Conservation (phyloP, 352 stramenopile species). For the Phytophthora sojae region DNA sequence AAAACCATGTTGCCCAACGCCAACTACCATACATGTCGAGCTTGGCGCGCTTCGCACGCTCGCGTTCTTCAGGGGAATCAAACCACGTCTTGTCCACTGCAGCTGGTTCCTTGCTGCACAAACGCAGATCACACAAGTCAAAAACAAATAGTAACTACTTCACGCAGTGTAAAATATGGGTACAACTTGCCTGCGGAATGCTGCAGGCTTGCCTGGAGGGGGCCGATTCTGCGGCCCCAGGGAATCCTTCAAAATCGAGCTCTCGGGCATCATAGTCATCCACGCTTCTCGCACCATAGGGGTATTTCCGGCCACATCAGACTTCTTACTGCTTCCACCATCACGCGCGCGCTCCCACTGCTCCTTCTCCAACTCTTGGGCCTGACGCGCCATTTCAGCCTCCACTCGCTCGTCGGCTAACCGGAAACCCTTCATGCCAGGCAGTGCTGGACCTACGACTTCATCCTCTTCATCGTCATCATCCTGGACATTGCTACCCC, state of each 20-base stretch:
- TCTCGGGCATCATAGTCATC: constrained; percentile 89
- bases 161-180: background rate
- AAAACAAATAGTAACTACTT: constrained; percentile 1
- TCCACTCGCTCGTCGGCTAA: constrained; percentile 73
- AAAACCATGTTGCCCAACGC: background rate
- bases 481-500: constrained; percentile 5
- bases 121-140: constrained; percentile 5
- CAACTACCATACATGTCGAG: constrained; percentile 71
- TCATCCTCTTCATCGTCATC: constrained; percentile 57
- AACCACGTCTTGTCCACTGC: constrained; percentile 86
- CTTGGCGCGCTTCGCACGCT: constrained; percentile 80
- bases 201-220: constrained; percentile 57
- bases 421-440: constrained; percentile 82
- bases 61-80: constrained; percentile 79
- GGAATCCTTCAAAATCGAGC: constrained; percentile 76
- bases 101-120: constrained; percentile 72
- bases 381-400: constrained; percentile 71
- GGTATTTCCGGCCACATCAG: constrained; percentile 18
- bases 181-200: constrained; percentile 59
- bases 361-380: constrained; percentile 65
- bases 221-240: constrained; percentile 64
- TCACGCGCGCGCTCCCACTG: constrained; percentile 59
- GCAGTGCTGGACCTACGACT: constrained; percentile 72
- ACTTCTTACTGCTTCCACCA: constrained; percentile 14
- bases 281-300: constrained; percentile 67